A percentile compares a stretch with the other conserved stretches of the same genome.
phyloP scores from a whole-genome alignment of 345 rosid genomes.

The Aquilaria yunnanensis region DNA sequence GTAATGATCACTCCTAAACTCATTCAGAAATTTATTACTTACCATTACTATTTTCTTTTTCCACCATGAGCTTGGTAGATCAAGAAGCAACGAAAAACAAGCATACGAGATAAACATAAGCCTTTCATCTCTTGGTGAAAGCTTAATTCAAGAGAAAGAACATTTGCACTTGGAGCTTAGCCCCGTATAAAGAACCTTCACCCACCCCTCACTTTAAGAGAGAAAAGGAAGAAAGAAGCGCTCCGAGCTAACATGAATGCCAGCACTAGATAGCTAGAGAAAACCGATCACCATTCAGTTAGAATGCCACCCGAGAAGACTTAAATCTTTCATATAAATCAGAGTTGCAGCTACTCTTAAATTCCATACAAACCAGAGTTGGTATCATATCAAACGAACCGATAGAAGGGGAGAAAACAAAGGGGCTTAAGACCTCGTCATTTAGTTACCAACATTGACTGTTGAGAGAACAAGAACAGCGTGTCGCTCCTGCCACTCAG shows the following conservation, averaged over 20 bases:
- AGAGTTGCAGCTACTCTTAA: neutral
- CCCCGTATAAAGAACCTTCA: neutral
- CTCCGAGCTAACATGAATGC: no score
- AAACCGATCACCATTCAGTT: no score
- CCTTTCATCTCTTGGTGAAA: neutral
- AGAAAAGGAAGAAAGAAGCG: no score
- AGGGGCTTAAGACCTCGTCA: no score
- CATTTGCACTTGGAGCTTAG: neutral
- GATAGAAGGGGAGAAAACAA: neutral
- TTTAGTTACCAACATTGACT: conserved; percentile 39
- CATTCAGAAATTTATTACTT: no score
- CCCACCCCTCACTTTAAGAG: neutral
- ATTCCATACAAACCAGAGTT: neutral
- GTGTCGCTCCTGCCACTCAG: conserved; percentile 84
- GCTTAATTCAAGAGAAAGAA: neutral
- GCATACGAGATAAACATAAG: neutral
- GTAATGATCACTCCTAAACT: no score
- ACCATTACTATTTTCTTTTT: no score
- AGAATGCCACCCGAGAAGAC: neutral
- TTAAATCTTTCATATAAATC: neutral
- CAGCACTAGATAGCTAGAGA: no score
- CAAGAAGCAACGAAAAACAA: neutral
- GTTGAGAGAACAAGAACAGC: conserved; percentile 56
- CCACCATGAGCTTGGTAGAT: no score
- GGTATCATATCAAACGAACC: neutral